Conservation (phyloP, 305 asterid species). For the Ilex paraguariensis region DNA sequence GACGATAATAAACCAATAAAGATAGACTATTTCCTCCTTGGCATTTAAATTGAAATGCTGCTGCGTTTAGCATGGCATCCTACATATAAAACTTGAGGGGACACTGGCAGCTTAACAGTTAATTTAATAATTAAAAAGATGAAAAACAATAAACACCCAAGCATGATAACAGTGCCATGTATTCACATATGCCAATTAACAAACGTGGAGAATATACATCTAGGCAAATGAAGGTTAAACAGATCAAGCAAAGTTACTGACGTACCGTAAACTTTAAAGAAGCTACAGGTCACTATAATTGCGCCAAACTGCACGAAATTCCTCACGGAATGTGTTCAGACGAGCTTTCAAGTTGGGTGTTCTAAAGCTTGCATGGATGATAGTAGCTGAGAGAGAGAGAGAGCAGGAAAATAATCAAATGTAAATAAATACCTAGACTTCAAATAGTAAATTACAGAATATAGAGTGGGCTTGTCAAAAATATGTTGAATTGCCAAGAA, state of each 20-base stretch:
- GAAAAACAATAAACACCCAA: too few relatives aligned
- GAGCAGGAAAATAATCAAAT: constrained; percentile 13
- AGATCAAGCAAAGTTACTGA: constrained; percentile 22
- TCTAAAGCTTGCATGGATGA: constrained; percentile 78
- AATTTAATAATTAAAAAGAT: too few relatives aligned
- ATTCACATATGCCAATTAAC: background rate
- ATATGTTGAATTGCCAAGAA: constrained; percentile 50
- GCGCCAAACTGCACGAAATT: constrained; percentile 98
- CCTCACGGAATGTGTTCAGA: constrained; percentile 93
- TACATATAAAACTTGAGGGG: too few relatives aligned
- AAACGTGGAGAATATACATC: background rate
- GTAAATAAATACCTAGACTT: background rate
- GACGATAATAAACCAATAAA: too few relatives aligned
- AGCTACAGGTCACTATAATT: constrained; percentile 85
- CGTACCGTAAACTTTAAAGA: constrained; percentile 22
- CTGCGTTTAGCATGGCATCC: too few relatives aligned
- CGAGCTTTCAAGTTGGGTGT: constrained; percentile 94
- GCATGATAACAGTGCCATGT: too few relatives aligned
- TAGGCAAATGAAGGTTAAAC: background rate
- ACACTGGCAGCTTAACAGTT: too few relatives aligned
- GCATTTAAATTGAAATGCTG: too few relatives aligned
- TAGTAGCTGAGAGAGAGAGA: constrained; percentile 47
- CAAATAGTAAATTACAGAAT: too few relatives aligned
- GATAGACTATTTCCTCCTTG: too few relatives aligned
- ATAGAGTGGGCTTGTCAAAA: too few relatives aligned